A percentile compares a stretch with the other conserved stretches of the same genome.
Evolutionary conservation across 2,329 filamentous ascomycete species (phyloP).

Genomic region (Exophiala calicioides): DNA sequence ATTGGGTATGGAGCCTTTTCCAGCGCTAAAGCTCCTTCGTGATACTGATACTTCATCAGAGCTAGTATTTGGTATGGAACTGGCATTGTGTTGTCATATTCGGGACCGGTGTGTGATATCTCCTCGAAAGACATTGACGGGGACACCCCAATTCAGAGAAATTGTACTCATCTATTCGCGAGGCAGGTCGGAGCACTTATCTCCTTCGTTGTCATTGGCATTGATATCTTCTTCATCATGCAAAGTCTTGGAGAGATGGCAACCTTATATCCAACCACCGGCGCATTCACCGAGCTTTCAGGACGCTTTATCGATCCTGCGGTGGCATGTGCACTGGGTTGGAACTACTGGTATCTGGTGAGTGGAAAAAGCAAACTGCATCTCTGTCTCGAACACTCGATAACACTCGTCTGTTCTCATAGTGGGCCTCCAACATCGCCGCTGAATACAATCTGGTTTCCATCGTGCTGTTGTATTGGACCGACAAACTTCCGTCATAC

Average conservation of each 20-base stretch:
- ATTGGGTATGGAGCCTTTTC: slow-evolving; percentile 53
- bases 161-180: background rate
- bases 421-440: slow-evolving; percentile 5
- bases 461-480: slow-evolving; percentile 49
- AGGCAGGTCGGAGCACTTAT: slow-evolving; percentile 49
- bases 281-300: slow-evolving; percentile 51
- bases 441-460: slow-evolving; percentile 49
- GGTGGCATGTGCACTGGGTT: slow-evolving; percentile 49
- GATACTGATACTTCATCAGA: slow-evolving; percentile 5
- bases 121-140: background rate
- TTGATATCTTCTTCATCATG: slow-evolving; percentile 49
- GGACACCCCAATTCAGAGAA: background rate
- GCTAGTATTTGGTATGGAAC: slow-evolving; percentile 15
- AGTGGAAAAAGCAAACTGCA: background rate
- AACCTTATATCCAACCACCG: slow-evolving; percentile 51
- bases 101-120: slow-evolving; percentile 6
- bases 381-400: background rate
- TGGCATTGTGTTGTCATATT: slow-evolving; percentile 1
- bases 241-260: slow-evolving; percentile 49
- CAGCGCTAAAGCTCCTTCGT: slow-evolving; percentile 44
- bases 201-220: slow-evolving; percentile 53
- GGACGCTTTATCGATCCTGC: slow-evolving; percentile 48
- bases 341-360: slow-evolving; percentile 30
- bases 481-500: slow-evolving; percentile 46
- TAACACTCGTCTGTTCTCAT: background rate